A percentile compares a stretch with the other conserved stretches of the same genome.
phyloP scores from a whole-genome alignment of 2,329 filamentous ascomycete genomes.

The Phaeosphaeria sp. region DNA sequence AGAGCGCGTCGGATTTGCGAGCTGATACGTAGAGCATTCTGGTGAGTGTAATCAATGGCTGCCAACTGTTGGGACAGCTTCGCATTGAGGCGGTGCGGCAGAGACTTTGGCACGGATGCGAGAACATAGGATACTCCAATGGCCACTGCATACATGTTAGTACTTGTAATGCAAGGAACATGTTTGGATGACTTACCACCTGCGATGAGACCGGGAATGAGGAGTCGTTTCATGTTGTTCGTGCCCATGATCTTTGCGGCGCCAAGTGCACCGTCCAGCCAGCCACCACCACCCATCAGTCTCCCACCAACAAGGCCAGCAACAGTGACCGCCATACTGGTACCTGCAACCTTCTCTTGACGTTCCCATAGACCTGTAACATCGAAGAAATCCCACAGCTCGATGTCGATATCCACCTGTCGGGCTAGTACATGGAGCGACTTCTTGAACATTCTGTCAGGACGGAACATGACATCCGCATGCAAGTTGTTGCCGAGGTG shows the following conservation, averaged over 20 bases:
- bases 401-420: slow-evolving; percentile 85
- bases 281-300: slow-evolving; percentile 81
- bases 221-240: slow-evolving; percentile 79
- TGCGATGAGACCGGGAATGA: slow-evolving; percentile 79
- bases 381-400: slow-evolving; percentile 94
- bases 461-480: slow-evolving; percentile 82
- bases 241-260: slow-evolving; percentile 81
- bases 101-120: slow-evolving; percentile 84
- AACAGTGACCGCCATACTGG: slow-evolving; percentile 91
- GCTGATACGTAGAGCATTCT: slow-evolving; percentile 84
- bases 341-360: slow-evolving; percentile 94
- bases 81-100: slow-evolving; percentile 81
- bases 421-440: slow-evolving; percentile 81
- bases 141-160: slow-evolving; percentile 60
- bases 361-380: slow-evolving; percentile 80
- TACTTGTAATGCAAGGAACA: not conserved
- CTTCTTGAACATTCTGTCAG: slow-evolving; percentile 92
- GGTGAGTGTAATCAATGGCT: slow-evolving; percentile 89
- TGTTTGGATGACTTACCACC: slow-evolving; percentile 68
- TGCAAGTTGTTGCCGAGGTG: slow-evolving; percentile 86
- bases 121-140: slow-evolving; percentile 82
- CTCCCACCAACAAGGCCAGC: slow-evolving; percentile 84
- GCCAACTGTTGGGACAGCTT: slow-evolving; percentile 85
- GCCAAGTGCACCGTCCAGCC: slow-evolving; percentile 86
- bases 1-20: slow-evolving; percentile 87